Percentiles rank a stretch among this genome's conserved stretches.
phyloP scores from a whole-genome alignment of 176 grass and related monocot genomes.

The Rhynchospora breviuscula region DNA sequence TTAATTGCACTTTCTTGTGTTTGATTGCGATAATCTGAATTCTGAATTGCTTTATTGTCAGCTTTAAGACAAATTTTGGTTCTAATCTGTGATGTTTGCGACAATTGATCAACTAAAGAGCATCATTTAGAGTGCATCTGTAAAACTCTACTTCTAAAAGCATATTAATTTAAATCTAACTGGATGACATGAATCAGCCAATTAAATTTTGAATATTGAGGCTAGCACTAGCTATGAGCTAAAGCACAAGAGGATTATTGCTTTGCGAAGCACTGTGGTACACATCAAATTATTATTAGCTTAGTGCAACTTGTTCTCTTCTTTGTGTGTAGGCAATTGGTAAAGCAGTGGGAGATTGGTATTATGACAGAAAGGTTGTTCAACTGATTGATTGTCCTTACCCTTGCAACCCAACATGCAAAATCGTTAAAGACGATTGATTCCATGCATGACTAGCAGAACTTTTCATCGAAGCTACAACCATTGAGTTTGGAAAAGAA shows the following conservation, averaged over 20 bases:
- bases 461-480: neutral
- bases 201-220: neutral
- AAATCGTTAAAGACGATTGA: slow-evolving; percentile 52
- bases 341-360: slow-evolving; percentile 81
- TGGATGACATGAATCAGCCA: neutral
- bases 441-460: slow-evolving; percentile 1
- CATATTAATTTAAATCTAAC: too few relatives aligned
- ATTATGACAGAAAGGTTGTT: slow-evolving; percentile 30
- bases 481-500: neutral
- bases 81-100: neutral
- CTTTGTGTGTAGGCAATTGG: slow-evolving; percentile 55
- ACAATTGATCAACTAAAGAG: neutral
- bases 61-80: neutral
- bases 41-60: neutral
- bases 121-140: neutral
- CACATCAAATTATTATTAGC: neutral
- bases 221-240: neutral
- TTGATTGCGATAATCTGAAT: neutral
- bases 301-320: neutral
- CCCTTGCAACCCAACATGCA: slow-evolving; percentile 83
- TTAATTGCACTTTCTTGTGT: neutral
- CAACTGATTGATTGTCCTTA: slow-evolving; percentile 60
- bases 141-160: neutral
- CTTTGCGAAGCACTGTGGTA: too few relatives aligned
- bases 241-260: neutral